phyloP scores from a whole-genome alignment of 306 rosid genomes.

The Casuarina equisetifolia region DNA sequence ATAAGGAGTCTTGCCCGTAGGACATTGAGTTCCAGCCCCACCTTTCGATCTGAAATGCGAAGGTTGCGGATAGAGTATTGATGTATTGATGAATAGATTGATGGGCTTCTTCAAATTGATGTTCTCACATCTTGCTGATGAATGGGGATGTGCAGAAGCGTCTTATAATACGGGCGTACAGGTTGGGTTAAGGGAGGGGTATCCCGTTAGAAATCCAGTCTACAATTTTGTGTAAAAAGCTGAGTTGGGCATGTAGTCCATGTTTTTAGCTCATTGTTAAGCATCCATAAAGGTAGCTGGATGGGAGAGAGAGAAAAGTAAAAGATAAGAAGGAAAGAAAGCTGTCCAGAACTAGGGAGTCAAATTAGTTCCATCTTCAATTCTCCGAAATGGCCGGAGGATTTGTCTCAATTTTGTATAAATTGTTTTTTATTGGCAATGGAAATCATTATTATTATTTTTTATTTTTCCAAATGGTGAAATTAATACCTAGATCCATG shows the following conservation, averaged over 20 bases:
- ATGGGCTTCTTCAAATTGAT: neutral
- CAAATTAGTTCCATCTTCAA: neutral
- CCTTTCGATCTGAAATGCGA: slow-evolving; percentile 78
- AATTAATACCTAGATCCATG: no score
- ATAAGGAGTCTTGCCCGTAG: slow-evolving; percentile 83
- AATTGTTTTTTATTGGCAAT: slow-evolving; percentile 45
- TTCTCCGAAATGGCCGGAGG: neutral
- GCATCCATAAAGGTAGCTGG: slow-evolving; percentile 8
- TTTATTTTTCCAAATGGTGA: no score
- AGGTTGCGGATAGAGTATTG: slow-evolving; percentile 72
- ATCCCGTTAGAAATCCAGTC: slow-evolving; percentile 16
- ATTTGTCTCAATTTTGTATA: slow-evolving; percentile 28
- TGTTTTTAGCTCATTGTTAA: slow-evolving; percentile 13
- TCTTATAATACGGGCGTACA: slow-evolving; percentile 3
- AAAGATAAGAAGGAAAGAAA: neutral
- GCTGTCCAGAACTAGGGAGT: slow-evolving; percentile 1
- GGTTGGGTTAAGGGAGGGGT: slow-evolving; percentile 15
- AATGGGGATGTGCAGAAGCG: slow-evolving; percentile 22
- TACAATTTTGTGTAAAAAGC: slow-evolving; percentile 50
- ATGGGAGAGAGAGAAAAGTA: neutral
- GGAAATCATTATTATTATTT: slow-evolving; percentile 21
- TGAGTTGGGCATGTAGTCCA: slow-evolving; percentile 33
- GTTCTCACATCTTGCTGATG: slow-evolving; percentile 21
- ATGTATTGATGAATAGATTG: slow-evolving; percentile 38
- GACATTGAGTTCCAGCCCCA: slow-evolving; percentile 63